Evolutionary conservation across 1,284 basidiomycete genomes (phyloP).

Genomic region (Afroboletus lepidellus): DNA sequence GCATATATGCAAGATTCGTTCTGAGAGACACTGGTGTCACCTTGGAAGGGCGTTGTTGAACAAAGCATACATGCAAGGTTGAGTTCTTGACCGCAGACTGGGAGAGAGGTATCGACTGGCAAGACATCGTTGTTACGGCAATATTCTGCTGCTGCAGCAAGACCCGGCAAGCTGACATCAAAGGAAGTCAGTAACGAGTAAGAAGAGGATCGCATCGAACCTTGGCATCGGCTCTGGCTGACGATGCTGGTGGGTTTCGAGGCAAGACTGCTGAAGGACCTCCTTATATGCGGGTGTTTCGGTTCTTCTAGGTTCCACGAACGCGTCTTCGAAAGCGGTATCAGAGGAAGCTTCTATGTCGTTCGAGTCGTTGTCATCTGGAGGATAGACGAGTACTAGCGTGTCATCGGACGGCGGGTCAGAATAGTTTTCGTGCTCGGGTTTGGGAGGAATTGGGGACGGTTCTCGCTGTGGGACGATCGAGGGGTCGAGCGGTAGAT

Average conservation of each 20-base stretch:
- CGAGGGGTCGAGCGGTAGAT: constrained; percentile 18
- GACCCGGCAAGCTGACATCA: constrained; percentile 9
- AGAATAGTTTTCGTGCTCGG: constrained; percentile 1
- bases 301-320: not conserved
- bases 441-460: constrained; percentile 6
- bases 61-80: constrained; percentile 26
- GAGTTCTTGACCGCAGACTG: constrained; percentile 23
- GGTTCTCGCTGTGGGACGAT: constrained; percentile 12
- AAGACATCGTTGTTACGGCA: not conserved
- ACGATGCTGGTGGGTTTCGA: not conserved
- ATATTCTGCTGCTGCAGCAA: not conserved
- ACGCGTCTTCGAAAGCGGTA: constrained; percentile 16
- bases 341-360: constrained; percentile 28
- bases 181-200: constrained; percentile 15
- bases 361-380: constrained; percentile 3
- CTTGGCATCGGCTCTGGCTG: constrained; percentile 8
- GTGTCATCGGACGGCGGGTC: constrained; percentile 29
- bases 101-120: not conserved
- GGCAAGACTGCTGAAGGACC: not conserved
- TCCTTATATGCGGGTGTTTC: constrained; percentile 20
- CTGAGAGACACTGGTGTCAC: constrained; percentile 17
- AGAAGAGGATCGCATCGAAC: constrained; percentile 15
- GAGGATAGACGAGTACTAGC: constrained; percentile 15
- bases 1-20: constrained; percentile 18
- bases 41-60: constrained; percentile 15